Evolutionary conservation across 192 early-diverging fungal species (phyloP).

Genomic region (Gryganskiella cystojenkinii): DNA sequence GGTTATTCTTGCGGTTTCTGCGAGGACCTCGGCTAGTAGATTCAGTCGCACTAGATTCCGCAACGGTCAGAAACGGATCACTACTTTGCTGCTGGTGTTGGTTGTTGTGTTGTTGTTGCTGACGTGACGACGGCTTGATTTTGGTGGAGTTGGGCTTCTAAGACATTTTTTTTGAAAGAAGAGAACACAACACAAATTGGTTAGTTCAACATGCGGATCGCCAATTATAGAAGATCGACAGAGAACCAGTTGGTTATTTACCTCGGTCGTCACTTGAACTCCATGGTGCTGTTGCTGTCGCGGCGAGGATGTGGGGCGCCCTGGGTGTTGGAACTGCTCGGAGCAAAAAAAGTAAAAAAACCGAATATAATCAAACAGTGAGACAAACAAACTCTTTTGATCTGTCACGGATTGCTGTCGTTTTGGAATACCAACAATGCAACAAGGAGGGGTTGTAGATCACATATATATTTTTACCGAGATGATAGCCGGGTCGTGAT

Average conservation of each 20-base stretch:
- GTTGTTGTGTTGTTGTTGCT: conserved; percentile 12
- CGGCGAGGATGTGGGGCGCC: background rate
- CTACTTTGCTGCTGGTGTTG: background rate
- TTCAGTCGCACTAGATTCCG: conserved; percentile 43
- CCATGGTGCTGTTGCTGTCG: background rate
- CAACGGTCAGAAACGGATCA: conserved; percentile 8
- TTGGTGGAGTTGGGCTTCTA: conserved; percentile 19
- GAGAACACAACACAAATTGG: background rate
- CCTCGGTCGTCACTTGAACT: conserved; percentile 8
- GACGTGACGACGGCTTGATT: background rate
- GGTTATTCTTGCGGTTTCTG: conserved; percentile 7
- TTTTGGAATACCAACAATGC: no score
- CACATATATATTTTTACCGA: conserved; percentile 58
- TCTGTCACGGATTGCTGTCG: no score
- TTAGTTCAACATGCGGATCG: background rate
- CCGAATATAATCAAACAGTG: no score
- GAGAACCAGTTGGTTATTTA: background rate
- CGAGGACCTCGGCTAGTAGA: conserved; percentile 29
- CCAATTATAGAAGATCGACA: no score
- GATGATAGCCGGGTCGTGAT: conserved; percentile 69
- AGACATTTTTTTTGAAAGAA: background rate
- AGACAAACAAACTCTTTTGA: no score
- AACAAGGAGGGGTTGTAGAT: no score
- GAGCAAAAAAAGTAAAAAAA: no score
- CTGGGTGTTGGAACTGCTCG: conserved; percentile 23